Evolutionary conservation across 371 early-diverging fungal species (phyloP), one percentile per base, ranked within the genome.

Genomic region (Actinomortierella ambigua): DNA sequence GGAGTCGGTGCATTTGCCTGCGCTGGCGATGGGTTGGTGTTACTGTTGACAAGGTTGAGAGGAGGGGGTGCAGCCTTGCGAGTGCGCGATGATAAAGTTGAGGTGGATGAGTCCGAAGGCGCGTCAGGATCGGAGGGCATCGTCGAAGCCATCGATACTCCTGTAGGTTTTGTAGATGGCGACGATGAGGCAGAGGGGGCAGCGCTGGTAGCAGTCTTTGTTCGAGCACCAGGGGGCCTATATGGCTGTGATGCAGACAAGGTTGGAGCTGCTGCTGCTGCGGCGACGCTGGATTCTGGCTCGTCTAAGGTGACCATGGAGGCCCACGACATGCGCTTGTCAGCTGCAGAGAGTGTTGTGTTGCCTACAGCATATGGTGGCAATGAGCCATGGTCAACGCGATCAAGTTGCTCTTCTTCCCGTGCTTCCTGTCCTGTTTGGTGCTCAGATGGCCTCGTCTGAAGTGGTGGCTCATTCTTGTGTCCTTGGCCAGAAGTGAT

Each of bases 311-410:
- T 48, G 2, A 71, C 66, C 71, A 71, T 62, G 8, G 71, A 71
- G 18, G 71, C 71, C 71, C 66, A 65, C 2, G 71, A 71, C 59
- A 71, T 65, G 29, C 71, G 61, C 59, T 71, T 71, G 42, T 71
- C 71, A 3, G 58, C 59, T 17, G 42, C 48, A 18, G 62, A 26
- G 1, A 13, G 34, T 11, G n/a, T 0, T 34, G 46, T 18, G 34
- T 11, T 34, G 4, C 11, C 34, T 11, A 34, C 7, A 11, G 34
- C 11, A 6, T 4, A 34, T 34, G 34, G 34, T 34, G n/a, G n/a
- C n/a, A n/a, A n/a, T n/a, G n/a, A n/a, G n/a, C n/a, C n/a, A n/a
- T n/a, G n/a, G n/a, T n/a, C n/a, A n/a, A n/a, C n/a, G n/a, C n/a
- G n/a, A n/a, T n/a, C n/a, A n/a, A n/a, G n/a, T n/a, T n/a, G n/a